Base-by-base conservation (phyloP, 805 yeast genomes). In the Candida adriatica region DNA sequence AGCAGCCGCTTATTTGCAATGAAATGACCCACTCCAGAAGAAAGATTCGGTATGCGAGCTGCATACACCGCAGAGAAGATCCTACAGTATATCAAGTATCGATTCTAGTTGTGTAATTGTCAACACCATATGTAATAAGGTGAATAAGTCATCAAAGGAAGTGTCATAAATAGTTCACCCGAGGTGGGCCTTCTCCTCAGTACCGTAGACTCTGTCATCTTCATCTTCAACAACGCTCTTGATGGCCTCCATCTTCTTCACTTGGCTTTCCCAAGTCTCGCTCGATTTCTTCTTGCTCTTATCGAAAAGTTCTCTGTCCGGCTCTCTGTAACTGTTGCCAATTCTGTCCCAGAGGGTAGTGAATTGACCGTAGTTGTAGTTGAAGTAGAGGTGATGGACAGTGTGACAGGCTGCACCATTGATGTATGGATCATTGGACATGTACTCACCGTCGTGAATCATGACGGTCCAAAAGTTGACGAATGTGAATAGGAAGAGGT, bases 351-450 rank as follows among this genome's bases (percentile, higher is more conserved):
- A 92, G 44, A 92, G 66, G 13, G 98, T 92, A 28, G 97, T 88
- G 66, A 90, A 92, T 64, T 92, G 98, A 24, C 98, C 98, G 56
- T 88, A 92, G 68, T 92, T 92, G 64, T 92, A 92, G 69, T 90
- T 90, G 75, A 92, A 92, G 64, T 92, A 92, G 48, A 92, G 64
- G 56, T 92, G 98, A 61, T 92, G 98, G 29, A 90, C 78, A 2
- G 98, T 88, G 64, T 92, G 98, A 61, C 97, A 90, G 6, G 98
- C 98, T 13, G 97, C 88, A 50, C 98, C 98, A 60, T 92, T 92
- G 45, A 92, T 81, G 37, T 86, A 73, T 6, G 96, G 95, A 57
- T 87, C 94, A 58, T 85, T 82, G 26, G 95, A 82, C 67, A 90
- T 59, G 59, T 87, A 92, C 56, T 88, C 92, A 44, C 98, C 98